Base-by-base conservation (phyloP, 1,139 yeast species). In the Taphrina pruni region DNA sequence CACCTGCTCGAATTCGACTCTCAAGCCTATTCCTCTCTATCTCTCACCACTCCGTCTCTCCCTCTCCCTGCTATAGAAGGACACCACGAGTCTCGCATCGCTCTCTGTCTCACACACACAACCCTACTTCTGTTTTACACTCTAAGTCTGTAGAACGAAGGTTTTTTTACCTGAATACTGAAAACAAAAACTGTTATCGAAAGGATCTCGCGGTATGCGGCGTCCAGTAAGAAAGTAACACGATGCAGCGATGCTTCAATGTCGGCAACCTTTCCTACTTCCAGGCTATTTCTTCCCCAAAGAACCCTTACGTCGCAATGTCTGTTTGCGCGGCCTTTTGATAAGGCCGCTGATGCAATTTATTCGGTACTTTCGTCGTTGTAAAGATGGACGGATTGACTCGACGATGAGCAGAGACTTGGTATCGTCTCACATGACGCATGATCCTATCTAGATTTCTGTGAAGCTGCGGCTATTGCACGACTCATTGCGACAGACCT, bases 91-190 rank as follows among this genome's bases (percentile, higher is more conserved):
- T 26, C 32, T 26, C 32, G 32, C 32, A 26, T 4, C 4, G 2
- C 32, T 26, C 2, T 26, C 4, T 26, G 32, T 26, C 32, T 26
- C 32, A 26, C 4, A 26, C 32, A 26, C 32, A 26, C 32, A 26
- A 26, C 32, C 32, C 32, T 26, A 26, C 60, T 32, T 66, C 69
- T 51, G 60, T 69, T 39, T 70, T 65, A 46, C 51, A 46, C 51
- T 46, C 8, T 46, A 8, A 46, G 51, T n/a, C 51, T 12, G 51
- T 46, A 46, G 51, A 46, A 20, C 26, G 51, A 8, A 12, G 51
- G 20, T 46, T n/a, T 46, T n/a, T n/a, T 46, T 12, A 46, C 51
- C n/a, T 26, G 32, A 26, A 26, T 26, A 26, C 32, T 26, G 32
- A 26, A 26, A 26, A 26, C 32, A 26, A 26, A 26, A 26, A 26